Evolutionary conservation across 129 eudicot species (phyloP).

Genomic region (Escallonia rubra): DNA sequence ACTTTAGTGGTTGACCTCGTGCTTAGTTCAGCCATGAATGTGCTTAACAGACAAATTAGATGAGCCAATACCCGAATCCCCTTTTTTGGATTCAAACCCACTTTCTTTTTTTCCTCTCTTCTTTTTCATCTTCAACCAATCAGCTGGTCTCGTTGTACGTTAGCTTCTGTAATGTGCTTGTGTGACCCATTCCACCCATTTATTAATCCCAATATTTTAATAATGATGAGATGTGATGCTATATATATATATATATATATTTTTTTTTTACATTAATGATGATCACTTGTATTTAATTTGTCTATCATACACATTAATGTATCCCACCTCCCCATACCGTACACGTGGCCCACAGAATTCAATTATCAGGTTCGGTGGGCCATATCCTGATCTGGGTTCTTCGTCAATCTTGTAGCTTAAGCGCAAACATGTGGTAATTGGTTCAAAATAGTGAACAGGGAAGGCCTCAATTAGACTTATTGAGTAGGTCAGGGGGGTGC

Average conservation of each 20-base stretch:
- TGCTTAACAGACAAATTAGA: slow-evolving; percentile 8
- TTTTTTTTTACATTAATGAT: too few species aligned
- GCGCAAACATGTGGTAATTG: neutral
- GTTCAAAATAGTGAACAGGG: neutral
- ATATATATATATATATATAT: too few species aligned
- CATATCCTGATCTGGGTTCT: slow-evolving; percentile 4
- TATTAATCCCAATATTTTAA: neutral
- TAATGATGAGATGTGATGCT: neutral
- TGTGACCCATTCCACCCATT: neutral
- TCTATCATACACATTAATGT: slow-evolving; percentile 13
- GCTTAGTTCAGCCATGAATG: slow-evolving; percentile 24
- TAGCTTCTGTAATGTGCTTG: neutral
- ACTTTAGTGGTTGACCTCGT: slow-evolving; percentile 36
- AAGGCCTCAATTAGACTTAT: too few species aligned
- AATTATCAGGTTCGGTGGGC: slow-evolving; percentile 22
- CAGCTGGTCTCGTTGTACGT: neutral
- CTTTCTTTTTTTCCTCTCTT: neutral
- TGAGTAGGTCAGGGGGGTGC: too few species aligned
- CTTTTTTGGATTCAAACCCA: neutral
- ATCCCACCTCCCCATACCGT: slow-evolving; percentile 22
- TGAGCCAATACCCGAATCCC: neutral
- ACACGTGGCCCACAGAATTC: slow-evolving; percentile 32
- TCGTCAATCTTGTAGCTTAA: neutral
- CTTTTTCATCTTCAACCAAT: too few species aligned
- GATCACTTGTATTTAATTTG: too few species aligned